phyloP scores from a whole-genome alignment of 768 basidiomycete genomes.

The Pulveroboletus sp. region DNA sequence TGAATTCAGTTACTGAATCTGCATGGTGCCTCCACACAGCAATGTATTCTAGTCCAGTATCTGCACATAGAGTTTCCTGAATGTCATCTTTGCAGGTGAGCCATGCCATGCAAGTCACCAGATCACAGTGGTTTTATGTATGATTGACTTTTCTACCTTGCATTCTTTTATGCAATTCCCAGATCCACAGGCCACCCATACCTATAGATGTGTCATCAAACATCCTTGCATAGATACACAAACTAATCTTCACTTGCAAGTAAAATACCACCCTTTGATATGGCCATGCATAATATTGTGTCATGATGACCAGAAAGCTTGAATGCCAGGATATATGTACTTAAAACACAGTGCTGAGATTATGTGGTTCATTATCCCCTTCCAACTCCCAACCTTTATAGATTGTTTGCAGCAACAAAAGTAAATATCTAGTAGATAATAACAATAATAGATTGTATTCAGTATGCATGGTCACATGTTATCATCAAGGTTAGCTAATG shows the following conservation, averaged over 20 bases:
- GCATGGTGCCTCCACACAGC: constrained; percentile 1
- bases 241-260: constrained; percentile 7
- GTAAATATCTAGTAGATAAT: too few species aligned
- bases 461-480: too few species aligned
- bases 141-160: not conserved
- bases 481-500: too few species aligned
- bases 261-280: constrained; percentile 1
- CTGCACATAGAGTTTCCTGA: constrained; percentile 1
- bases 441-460: too few species aligned
- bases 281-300: constrained; percentile 1
- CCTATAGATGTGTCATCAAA: constrained; percentile 3
- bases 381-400: too few species aligned
- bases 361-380: too few species aligned
- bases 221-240: too few species aligned
- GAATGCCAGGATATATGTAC: not conserved
- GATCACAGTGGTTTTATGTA: not conserved
- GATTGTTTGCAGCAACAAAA: too few species aligned
- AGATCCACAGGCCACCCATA: constrained; percentile 4
- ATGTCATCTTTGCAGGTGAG: not conserved
- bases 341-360: too few species aligned
- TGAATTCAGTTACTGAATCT: not conserved
- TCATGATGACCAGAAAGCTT: constrained; percentile 2
- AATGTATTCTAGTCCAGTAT: constrained; percentile 7
- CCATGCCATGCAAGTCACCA: constrained; percentile 4
- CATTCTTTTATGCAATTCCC: not conserved